These are phyloP conservation scores for Davidsoniella eucalypti DNA, from an alignment of 2,329 filamentous ascomycete genomes.

Conservation along the genomic window DNA sequence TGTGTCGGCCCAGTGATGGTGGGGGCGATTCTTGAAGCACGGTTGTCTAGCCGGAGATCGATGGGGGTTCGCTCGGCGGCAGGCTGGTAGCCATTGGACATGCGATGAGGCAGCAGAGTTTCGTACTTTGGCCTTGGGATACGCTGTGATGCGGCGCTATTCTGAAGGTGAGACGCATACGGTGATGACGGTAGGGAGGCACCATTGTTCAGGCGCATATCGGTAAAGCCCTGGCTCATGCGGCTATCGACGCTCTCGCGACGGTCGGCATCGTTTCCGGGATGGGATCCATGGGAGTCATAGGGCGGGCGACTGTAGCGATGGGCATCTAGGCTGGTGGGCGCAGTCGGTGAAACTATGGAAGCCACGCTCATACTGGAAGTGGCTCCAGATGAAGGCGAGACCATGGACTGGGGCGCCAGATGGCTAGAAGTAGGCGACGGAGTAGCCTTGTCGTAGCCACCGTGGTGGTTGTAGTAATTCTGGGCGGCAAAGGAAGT, in stretches of 20 bases:
- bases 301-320: slow-evolving; percentile 27
- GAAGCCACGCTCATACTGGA: slow-evolving; percentile 50
- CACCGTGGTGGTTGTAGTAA: slow-evolving; percentile 18
- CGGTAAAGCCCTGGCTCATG: slow-evolving; percentile 54
- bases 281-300: slow-evolving; percentile 14
- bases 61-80: slow-evolving; percentile 42
- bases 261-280: slow-evolving; percentile 23
- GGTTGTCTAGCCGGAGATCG: slow-evolving; percentile 21
- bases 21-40: slow-evolving; percentile 49
- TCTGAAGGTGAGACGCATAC: slow-evolving; percentile 62
- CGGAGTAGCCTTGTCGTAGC: slow-evolving; percentile 30
- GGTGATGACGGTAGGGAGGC: slow-evolving; percentile 33
- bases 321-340: slow-evolving; percentile 26
- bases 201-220: slow-evolving; percentile 45
- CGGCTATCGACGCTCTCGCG: slow-evolving; percentile 69
- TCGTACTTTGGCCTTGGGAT: slow-evolving; percentile 39
- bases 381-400: slow-evolving; percentile 35
- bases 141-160: slow-evolving; percentile 56
- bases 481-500: slow-evolving; percentile 19
- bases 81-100: slow-evolving; percentile 49
- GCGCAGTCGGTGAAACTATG: slow-evolving; percentile 44
- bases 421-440: slow-evolving; percentile 34
- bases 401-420: slow-evolving; percentile 35
- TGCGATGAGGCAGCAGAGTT: slow-evolving; percentile 36
- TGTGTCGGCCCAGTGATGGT: slow-evolving; percentile 57